These are phyloP conservation scores for Hericium coralloides DNA, from an alignment of 768 basidiomycete species.

Conservation along the genomic window DNA sequence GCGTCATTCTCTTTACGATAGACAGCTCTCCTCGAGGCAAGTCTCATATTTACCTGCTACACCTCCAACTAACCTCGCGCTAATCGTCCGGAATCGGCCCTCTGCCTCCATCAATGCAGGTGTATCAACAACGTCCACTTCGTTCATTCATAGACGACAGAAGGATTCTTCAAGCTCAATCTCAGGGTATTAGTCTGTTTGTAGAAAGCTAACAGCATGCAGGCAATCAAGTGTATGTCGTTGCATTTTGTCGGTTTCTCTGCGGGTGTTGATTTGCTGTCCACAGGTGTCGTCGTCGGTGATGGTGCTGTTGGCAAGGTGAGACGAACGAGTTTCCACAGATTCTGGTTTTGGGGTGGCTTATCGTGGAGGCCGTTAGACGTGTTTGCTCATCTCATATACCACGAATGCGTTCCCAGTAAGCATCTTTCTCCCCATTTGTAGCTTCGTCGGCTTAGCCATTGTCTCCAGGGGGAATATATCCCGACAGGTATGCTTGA, in stretches of 20 bases:
- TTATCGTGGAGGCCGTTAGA: constrained; percentile 41
- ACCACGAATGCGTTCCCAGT: constrained; percentile 97
- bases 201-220: constrained; percentile 39
- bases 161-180: neutral
- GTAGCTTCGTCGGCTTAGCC: constrained; percentile 3
- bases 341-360: neutral
- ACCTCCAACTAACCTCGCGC: neutral
- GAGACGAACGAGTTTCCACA: constrained; percentile 19
- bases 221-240: constrained; percentile 85
- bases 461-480: constrained; percentile 71
- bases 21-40: neutral
- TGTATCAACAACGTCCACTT: neutral
- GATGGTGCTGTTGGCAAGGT: constrained; percentile 99
- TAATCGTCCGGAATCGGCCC: neutral
- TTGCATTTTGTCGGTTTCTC: neutral
- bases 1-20: neutral
- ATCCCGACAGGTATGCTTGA: constrained; percentile 74
- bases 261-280: constrained; percentile 2
- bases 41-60: neutral
- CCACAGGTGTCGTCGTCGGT: constrained; percentile 89
- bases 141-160: neutral
- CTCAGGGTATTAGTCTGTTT: neutral
- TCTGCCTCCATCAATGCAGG: neutral
- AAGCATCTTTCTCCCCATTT: constrained; percentile 25
- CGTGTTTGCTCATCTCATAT: constrained; percentile 97